Conservation (phyloP, 495 filamentous ascomycete genomes). For the Trichoderma reesei region DNA sequence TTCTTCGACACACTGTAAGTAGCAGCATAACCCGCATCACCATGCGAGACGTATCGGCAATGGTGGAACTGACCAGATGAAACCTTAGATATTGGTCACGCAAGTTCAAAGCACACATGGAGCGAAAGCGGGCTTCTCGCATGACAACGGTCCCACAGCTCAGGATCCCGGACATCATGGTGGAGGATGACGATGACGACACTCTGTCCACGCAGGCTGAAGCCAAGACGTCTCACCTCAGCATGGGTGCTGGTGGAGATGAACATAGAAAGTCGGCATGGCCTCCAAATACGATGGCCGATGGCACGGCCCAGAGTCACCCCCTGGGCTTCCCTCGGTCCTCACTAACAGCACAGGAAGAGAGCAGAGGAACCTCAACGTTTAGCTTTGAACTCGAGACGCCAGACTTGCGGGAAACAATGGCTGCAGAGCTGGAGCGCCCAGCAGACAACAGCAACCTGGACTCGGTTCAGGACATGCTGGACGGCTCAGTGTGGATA, state of each 20-base stretch:
- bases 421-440: conserved; percentile 24
- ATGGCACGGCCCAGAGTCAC: conserved; percentile 18
- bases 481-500: conserved; percentile 84
- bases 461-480: conserved; percentile 46
- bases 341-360: conserved; percentile 7
- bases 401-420: conserved; percentile 25
- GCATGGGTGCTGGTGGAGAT: conserved; percentile 2
- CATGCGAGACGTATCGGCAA: background rate
- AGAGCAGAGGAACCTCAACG: conserved; percentile 14
- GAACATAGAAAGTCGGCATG: background rate
- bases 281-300: conserved; percentile 9
- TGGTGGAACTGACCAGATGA: conserved; percentile 11
- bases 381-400: conserved; percentile 40
- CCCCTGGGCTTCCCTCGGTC: conserved; percentile 32
- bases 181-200: conserved; percentile 55
- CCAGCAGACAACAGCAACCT: conserved; percentile 20
- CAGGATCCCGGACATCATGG: conserved; percentile 80
- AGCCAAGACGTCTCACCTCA: conserved; percentile 8
- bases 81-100: conserved; percentile 60
- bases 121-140: conserved; percentile 56
- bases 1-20: conserved; percentile 88
- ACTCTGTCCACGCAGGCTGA: conserved; percentile 7
- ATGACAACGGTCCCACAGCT: conserved; percentile 73
- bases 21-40: background rate
- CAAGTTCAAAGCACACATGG: conserved; percentile 62